Evolutionary conservation across 2,329 filamentous ascomycete genomes (phyloP).

Genomic region (Fusarium guadeloupense): DNA sequence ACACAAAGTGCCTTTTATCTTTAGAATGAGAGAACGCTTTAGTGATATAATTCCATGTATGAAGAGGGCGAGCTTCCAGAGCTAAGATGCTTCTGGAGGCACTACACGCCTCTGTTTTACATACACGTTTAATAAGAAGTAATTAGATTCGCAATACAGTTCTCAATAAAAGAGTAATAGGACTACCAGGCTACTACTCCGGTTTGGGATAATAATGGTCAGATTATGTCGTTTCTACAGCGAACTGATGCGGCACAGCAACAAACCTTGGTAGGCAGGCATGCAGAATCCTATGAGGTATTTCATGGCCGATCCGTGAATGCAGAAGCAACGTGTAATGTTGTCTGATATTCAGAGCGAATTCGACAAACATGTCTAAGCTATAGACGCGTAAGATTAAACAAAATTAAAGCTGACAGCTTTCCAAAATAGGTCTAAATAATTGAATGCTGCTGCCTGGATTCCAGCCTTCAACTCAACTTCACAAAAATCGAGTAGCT

Average conservation of each 20-base stretch:
- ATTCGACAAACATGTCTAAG: too few relatives aligned
- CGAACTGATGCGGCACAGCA: background rate
- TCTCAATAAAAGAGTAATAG: background rate
- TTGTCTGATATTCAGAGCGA: too few relatives aligned
- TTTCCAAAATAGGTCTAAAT: too few relatives aligned
- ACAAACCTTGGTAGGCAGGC: background rate
- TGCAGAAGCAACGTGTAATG: too few relatives aligned
- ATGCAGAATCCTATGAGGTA: background rate
- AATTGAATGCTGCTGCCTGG: too few relatives aligned
- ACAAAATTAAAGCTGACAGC: too few relatives aligned
- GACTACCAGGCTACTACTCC: background rate
- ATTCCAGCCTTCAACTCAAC: too few relatives aligned
- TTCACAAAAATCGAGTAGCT: too few relatives aligned
- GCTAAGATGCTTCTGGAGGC: background rate
- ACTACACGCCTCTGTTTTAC: background rate
- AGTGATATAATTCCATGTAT: background rate
- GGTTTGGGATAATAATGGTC: background rate
- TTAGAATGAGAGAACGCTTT: background rate
- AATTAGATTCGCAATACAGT: background rate
- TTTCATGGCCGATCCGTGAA: background rate
- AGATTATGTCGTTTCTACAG: background rate
- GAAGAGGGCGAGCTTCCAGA: background rate
- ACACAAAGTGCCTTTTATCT: background rate
- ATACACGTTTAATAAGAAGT: background rate
- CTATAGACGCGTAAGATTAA: too few relatives aligned